Percentiles rank a stretch among this genome's conserved stretches.
phyloP scores from a whole-genome alignment of 257 asterid genomes.

The Cynanchum wilfordii region DNA sequence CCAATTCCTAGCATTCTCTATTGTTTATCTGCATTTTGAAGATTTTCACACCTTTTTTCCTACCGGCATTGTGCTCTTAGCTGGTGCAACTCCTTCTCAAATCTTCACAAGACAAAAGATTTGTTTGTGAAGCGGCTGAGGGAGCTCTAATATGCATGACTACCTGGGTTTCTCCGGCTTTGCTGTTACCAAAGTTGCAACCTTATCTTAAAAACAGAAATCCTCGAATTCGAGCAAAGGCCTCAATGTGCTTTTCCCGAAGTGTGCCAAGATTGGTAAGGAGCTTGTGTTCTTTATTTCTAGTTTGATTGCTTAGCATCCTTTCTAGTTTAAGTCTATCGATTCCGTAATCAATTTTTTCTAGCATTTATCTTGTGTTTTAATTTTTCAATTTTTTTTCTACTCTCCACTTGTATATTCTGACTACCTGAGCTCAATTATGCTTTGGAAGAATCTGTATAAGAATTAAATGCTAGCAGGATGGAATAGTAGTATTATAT shows the following conservation, averaged over 20 bases:
- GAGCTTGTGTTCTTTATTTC: slow-evolving; percentile 8
- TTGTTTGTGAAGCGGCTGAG: slow-evolving; percentile 92
- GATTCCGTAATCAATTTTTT: neutral
- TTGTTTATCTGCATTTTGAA: slow-evolving; percentile 2
- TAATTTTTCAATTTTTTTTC: too few relatives aligned
- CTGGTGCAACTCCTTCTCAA: slow-evolving; percentile 86
- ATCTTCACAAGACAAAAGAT: slow-evolving; percentile 92
- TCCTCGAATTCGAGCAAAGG: slow-evolving; percentile 93
- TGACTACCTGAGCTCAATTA: neutral
- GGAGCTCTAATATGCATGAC: slow-evolving; percentile 68
- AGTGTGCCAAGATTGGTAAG: slow-evolving; percentile 69
- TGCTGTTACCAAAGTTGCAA: slow-evolving; percentile 75
- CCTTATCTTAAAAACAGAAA: slow-evolving; percentile 69
- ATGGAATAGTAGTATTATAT: too few relatives aligned
- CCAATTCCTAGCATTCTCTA: slow-evolving; percentile 7
- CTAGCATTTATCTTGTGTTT: too few relatives aligned
- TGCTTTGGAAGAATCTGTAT: neutral
- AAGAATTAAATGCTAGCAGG: too few relatives aligned
- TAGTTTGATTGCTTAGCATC: neutral
- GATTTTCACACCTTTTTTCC: neutral
- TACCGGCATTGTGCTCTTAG: slow-evolving; percentile 31
- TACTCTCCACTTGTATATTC: too few relatives aligned
- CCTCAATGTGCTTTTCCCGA: slow-evolving; percentile 70
- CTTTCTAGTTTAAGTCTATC: neutral
- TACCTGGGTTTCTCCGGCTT: slow-evolving; percentile 65